phyloP scores from a whole-genome alignment of 2,329 filamentous ascomycete species.

The Colletotrichum phormii region DNA sequence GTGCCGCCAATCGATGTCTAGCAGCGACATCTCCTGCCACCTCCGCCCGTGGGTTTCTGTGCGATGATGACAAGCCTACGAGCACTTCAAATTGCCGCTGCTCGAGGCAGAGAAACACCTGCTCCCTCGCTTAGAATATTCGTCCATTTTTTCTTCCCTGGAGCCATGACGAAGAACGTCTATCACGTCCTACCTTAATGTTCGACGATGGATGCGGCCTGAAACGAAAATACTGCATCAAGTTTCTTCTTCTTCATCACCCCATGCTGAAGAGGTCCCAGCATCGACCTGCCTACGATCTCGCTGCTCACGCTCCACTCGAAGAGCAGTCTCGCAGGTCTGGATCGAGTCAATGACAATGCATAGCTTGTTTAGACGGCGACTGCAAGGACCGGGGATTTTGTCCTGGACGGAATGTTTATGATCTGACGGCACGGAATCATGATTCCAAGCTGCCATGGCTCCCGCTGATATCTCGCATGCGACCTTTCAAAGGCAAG shows the following conservation, averaged over 20 bases:
- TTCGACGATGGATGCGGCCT: not conserved
- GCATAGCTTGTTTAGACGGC: not conserved
- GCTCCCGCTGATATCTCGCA: not conserved
- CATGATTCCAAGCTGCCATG: not conserved
- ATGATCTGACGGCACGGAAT: not conserved
- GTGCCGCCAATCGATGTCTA: conserved; percentile 24
- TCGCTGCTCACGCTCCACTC: not conserved
- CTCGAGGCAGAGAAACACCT: not conserved
- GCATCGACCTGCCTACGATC: not conserved
- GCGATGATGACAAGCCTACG: conserved; percentile 14
- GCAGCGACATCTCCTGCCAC: conserved; percentile 23
- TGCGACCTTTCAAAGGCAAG: not conserved
- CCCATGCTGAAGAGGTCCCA: not conserved
- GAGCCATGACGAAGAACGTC: not conserved
- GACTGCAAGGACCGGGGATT: not conserved
- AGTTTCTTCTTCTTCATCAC: not conserved
- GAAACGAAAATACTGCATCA: not conserved
- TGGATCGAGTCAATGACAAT: not conserved
- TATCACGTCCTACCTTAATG: not conserved
- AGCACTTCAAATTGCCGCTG: not conserved
- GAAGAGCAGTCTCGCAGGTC: not conserved
- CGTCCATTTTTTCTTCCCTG: not conserved
- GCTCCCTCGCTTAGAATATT: not conserved
- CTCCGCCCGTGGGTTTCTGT: conserved; percentile 20
- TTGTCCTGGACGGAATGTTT: not conserved